Conservation (phyloP, 106 monocot species). For the Platanthera zijinensis region DNA sequence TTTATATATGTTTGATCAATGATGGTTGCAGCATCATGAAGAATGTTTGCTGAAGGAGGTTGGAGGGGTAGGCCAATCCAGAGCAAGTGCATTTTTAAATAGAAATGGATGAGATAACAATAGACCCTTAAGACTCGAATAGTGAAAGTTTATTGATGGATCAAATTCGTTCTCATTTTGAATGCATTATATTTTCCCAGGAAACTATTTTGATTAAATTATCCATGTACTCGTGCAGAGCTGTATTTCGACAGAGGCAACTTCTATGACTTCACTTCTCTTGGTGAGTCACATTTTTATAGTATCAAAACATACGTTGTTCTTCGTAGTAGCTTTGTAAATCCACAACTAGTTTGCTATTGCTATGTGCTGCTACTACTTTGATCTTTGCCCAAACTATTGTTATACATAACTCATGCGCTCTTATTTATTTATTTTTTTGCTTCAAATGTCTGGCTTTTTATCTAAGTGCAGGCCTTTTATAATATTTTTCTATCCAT, state of each 20-base stretch:
- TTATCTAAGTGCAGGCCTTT: neutral
- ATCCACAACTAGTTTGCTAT: neutral
- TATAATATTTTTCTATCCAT: neutral
- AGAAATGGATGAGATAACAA: neutral
- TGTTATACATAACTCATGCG: neutral
- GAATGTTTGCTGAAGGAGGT: neutral
- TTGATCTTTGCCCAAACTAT: neutral
- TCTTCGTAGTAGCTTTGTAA: neutral
- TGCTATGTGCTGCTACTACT: neutral
- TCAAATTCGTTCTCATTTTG: neutral
- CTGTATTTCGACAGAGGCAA: slow-evolving; percentile 85
- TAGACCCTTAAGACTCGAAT: neutral
- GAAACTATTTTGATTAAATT: neutral
- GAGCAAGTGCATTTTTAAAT: neutral
- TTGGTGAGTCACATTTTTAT: slow-evolving; percentile 45
- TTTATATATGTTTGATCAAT: neutral
- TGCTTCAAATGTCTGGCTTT: neutral
- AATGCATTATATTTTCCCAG: neutral
- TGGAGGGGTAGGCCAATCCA: neutral
- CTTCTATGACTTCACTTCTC: slow-evolving; percentile 96
- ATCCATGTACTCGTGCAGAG: slow-evolving; percentile 45
- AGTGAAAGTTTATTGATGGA: neutral
- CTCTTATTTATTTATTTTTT: neutral
- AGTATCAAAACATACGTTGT: too few species aligned
- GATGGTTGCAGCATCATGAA: neutral